These are phyloP conservation scores for Malus domestica DNA, from an alignment of 306 rosid species.

Conservation along the genomic window DNA sequence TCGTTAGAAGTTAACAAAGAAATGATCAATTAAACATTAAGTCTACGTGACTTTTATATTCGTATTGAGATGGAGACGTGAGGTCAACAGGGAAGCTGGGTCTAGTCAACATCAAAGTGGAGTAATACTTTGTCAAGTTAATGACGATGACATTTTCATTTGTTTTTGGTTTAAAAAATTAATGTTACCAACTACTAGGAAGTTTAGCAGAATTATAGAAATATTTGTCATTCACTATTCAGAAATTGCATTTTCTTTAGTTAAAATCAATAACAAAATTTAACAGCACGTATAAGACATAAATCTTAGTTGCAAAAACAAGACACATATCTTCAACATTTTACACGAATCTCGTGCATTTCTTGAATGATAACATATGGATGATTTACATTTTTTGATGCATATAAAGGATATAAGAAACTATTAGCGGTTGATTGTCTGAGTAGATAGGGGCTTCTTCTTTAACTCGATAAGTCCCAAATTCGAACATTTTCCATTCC, in stretches of 20 bases:
- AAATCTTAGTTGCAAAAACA: too few species aligned
- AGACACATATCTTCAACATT: not conserved
- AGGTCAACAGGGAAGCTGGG: not conserved
- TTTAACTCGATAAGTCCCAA: not conserved
- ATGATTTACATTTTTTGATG: not conserved
- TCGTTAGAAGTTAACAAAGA: too few species aligned
- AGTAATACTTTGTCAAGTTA: not conserved
- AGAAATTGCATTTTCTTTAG: not conserved
- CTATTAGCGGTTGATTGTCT: not conserved
- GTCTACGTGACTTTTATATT: not conserved
- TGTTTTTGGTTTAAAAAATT: not conserved
- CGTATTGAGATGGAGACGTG: not conserved
- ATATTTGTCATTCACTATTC: too few species aligned
- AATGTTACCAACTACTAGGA: not conserved
- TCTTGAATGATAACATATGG: not conserved
- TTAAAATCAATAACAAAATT: too few species aligned
- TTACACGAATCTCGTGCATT: not conserved
- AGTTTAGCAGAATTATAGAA: not conserved
- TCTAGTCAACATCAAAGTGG: not conserved
- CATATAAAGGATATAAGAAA: too few species aligned
- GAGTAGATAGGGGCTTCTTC: not conserved
- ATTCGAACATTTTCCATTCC: not conserved
- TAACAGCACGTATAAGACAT: too few species aligned
- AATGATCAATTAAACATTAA: not conserved
- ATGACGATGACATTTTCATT: not conserved